Base-by-base conservation (phyloP, 768 basidiomycete genomes). In the Agaricus sinodeliciosus region DNA sequence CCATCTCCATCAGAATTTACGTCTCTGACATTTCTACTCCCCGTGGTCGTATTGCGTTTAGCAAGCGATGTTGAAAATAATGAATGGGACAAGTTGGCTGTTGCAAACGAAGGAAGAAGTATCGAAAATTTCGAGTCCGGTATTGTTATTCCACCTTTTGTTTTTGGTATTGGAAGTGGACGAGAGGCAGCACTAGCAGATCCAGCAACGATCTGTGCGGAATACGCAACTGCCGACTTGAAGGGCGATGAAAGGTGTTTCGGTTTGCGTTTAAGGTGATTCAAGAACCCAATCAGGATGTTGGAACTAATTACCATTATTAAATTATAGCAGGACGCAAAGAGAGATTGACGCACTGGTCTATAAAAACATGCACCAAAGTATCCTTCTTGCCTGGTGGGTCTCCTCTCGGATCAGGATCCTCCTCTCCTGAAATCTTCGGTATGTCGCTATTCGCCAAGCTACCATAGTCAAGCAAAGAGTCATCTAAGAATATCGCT, bases 241-340 rank as follows among this genome's bases (percentile, higher is more conserved):
- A 27, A 11, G 11, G 44, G 19, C 9, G 25, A n/a, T 11, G 44
- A 27, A n/a, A 42, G 44, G 52, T 56, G 11, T 16, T 51, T 48
- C 43, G 45, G 13, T 41, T 36, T 46, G 36, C 49, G 80, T 63
- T 81, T 83, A 48, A 87, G 66, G 65, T 85, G 81, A 26, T 75
- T 79, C n/a, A 92, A 65, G 50, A 92, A 77, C 31, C 90, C 90
- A 55, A 94, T 84, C 43, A 93, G 78, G 57, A 94, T 92, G 63
- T 94, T 94, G 13, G 90, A 93, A 59, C 90, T 92, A 31, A 8
- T 8, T 31, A 31, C 31, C 31, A 31, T 31, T 31, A 55, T 56
- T 75, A 74, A 51, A 72, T 65, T 55, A 75, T 69, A 60, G 72
- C 66, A 57, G 64, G 51, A 26, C 36, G 5, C 28, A 56, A 49